A percentile compares a stretch with the other conserved stretches of the same genome.
Conservation (phyloP, 345 rosid species). For the Durio zibethinus region DNA sequence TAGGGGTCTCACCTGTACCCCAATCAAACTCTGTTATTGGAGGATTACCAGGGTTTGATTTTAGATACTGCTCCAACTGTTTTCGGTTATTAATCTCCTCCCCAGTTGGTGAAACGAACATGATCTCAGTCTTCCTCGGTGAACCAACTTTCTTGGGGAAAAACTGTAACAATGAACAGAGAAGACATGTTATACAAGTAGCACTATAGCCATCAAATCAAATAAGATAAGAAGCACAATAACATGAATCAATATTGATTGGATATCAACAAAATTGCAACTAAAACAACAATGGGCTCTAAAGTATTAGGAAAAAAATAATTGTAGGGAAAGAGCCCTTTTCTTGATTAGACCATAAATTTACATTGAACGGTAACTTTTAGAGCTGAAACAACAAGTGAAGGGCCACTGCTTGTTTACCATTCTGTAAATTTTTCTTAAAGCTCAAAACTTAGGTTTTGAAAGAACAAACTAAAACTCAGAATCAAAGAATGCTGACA, state of each 20-base stretch:
- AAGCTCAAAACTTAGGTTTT: neutral
- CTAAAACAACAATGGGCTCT: neutral
- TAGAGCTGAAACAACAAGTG: neutral
- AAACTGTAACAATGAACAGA: conserved; percentile 34
- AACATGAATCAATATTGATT: neutral
- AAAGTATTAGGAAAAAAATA: neutral
- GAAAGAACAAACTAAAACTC: neutral
- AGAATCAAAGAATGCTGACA: neutral
- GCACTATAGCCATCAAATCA: neutral
- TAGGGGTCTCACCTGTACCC: conserved; percentile 72
- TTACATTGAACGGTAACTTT: too few relatives aligned
- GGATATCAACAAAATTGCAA: neutral
- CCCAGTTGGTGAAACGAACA: conserved; percentile 74
- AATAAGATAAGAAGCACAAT: neutral
- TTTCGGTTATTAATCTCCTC: conserved; percentile 57
- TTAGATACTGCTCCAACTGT: conserved; percentile 72
- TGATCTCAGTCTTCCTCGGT: conserved; percentile 55
- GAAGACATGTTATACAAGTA: neutral
- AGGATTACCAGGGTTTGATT: conserved; percentile 64
- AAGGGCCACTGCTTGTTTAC: neutral
- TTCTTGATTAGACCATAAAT: neutral
- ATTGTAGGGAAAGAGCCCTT: neutral
- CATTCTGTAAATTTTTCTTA: neutral
- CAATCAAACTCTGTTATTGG: conserved; percentile 61
- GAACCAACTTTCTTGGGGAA: conserved; percentile 51